Evolutionary conservation across 2,329 filamentous ascomycete species (phyloP).

Genomic region (Clathrospora elynae): DNA sequence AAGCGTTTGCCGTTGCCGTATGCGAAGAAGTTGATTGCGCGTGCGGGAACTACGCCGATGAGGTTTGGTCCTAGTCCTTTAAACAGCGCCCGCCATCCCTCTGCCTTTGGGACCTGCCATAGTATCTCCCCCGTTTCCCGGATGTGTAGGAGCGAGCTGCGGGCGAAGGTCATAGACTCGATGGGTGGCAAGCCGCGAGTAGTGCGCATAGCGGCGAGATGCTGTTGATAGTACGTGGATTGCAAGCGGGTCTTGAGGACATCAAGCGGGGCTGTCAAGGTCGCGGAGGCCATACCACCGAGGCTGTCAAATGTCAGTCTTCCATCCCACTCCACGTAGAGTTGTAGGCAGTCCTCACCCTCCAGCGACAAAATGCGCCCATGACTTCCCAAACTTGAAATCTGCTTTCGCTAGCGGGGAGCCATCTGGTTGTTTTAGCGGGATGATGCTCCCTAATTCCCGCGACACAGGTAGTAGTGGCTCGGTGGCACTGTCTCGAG

Average conservation of each 20-base stretch:
- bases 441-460: slow-evolving; percentile 63
- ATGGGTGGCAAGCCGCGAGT: slow-evolving; percentile 61
- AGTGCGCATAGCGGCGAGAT: slow-evolving; percentile 71
- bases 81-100: slow-evolving; percentile 87
- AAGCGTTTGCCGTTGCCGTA: slow-evolving; percentile 91
- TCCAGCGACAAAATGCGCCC: slow-evolving; percentile 90
- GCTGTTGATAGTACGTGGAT: slow-evolving; percentile 90
- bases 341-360: slow-evolving; percentile 62
- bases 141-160: slow-evolving; percentile 74
- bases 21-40: slow-evolving; percentile 91
- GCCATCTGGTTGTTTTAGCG: slow-evolving; percentile 52
- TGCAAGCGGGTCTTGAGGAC: slow-evolving; percentile 92
- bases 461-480: slow-evolving; percentile 57
- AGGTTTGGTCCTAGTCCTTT: slow-evolving; percentile 92
- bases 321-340: slow-evolving; percentile 28
- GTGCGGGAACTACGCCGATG: slow-evolving; percentile 84
- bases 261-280: slow-evolving; percentile 92
- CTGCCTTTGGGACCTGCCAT: slow-evolving; percentile 74
- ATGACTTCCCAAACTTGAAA: slow-evolving; percentile 69
- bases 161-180: slow-evolving; percentile 65
- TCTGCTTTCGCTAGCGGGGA: slow-evolving; percentile 45
- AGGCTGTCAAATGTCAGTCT: slow-evolving; percentile 59
- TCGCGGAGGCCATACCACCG: slow-evolving; percentile 88
- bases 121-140: slow-evolving; percentile 86
- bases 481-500: slow-evolving; percentile 34